These are phyloP conservation scores for Lentinula detonsa DNA, from an alignment of 768 basidiomycete genomes.

Conservation along the genomic window DNA sequence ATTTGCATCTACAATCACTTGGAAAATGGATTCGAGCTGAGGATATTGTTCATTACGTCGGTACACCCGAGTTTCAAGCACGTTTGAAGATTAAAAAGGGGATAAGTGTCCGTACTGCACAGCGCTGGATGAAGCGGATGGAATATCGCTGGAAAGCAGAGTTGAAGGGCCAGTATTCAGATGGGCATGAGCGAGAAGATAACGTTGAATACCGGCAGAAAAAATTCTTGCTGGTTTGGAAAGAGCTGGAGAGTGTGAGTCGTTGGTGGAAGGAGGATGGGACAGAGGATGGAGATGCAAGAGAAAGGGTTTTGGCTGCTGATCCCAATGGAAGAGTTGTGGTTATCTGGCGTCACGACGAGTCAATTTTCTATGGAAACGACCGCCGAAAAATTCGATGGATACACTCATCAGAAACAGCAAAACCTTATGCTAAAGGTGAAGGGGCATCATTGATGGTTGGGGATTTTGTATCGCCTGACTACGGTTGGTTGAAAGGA, in stretches of 20 bases:
- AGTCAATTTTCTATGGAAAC: constrained; percentile 31
- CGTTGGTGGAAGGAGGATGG: not conserved
- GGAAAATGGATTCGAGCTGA: constrained; percentile 18
- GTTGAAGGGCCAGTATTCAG: constrained; percentile 18
- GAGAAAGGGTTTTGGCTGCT: not conserved
- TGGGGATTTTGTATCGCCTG: constrained; percentile 27
- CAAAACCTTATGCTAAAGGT: constrained; percentile 24
- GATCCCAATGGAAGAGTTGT: too few species aligned
- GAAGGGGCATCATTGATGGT: constrained; percentile 28
- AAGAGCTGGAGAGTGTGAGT: not conserved
- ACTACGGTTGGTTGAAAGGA: constrained; percentile 19
- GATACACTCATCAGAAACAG: constrained; percentile 14
- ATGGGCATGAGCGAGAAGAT: constrained; percentile 26
- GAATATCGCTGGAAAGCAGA: too few species aligned
- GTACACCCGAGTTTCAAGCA: not conserved
- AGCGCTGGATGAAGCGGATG: constrained; percentile 13
- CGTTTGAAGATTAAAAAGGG: constrained; percentile 10
- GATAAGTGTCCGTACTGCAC: constrained; percentile 18
- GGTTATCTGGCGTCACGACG: constrained; percentile 14
- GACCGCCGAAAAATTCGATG: constrained; percentile 18
- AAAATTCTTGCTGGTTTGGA: constrained; percentile 14
- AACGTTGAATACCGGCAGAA: constrained; percentile 21
- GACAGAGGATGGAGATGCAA: not conserved
- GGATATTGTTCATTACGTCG: constrained; percentile 15
- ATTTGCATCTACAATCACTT: constrained; percentile 13